phyloP scores from a whole-genome alignment of 2,329 filamentous ascomycete species.

The Botrytis byssoidea region DNA sequence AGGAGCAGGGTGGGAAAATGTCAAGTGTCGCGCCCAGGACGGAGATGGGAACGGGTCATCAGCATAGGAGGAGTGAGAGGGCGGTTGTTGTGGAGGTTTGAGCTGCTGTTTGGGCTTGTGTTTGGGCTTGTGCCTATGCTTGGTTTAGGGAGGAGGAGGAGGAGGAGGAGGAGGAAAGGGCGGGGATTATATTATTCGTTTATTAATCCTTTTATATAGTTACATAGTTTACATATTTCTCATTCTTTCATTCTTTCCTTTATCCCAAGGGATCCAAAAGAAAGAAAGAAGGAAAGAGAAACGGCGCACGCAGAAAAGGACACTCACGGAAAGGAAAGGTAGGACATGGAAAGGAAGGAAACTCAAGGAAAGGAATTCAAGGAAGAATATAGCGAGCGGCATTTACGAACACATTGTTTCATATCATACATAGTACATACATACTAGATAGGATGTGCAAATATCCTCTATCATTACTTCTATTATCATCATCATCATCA shows the following conservation, averaged over 20 bases:
- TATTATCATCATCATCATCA: too few species aligned
- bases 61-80: conserved; percentile 11
- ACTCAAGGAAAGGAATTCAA: neutral
- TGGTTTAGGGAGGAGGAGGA: too few species aligned
- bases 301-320: neutral
- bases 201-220: neutral
- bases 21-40: neutral
- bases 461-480: too few species aligned
- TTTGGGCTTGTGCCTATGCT: too few species aligned
- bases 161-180: too few species aligned
- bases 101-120: neutral
- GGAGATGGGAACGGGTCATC: neutral
- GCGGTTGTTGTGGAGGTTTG: neutral
- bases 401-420: neutral
- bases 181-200: neutral
- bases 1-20: neutral
- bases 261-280: neutral
- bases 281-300: too few species aligned
- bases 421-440: neutral
- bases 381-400: neutral
- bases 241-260: neutral
- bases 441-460: too few species aligned
- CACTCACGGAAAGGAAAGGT: neutral
- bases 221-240: neutral
- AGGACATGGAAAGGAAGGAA: too few species aligned